Evolutionary conservation across 768 basidiomycete species (phyloP), one percentile per base, ranked within the genome.

Genomic region (Royoungia palumana): DNA sequence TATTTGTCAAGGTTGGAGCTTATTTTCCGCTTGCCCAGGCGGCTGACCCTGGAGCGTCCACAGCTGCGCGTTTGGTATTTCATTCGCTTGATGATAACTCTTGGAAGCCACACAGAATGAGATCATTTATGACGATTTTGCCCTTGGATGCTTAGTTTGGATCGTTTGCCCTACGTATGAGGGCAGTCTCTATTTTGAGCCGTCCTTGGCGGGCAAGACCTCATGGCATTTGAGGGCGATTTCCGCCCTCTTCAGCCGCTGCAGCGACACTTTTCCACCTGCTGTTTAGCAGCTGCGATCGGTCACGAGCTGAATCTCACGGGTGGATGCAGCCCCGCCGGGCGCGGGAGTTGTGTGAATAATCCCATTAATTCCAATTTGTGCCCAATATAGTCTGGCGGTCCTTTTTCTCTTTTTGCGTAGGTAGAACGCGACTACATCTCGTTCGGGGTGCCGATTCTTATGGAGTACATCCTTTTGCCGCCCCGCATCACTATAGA

Each of bases 1-100:
- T 43, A 51, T 54, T 49, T 56, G 54, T 55, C 50, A 56, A 61
- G 57, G 56, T 55, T 48, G 53, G 59, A 50, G 49, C 40, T 48
- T 54, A 7, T 54, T 44, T 49, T 54, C 55, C 57, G 43, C 56
- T 38, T 53, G 34, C 45, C 47, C 46, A 46, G 44, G 43, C 19
- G 24, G 28, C 44, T 55, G 40, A 54, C 52, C 50, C 51, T 52
- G 46, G 37, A 47, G 25, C 27, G n/a, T 40, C 38, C 37, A 32
- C 32, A 53, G 57, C 48, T 45, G 53, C 44, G 38, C 54, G 12
- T 42, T 55, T 55, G 37, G 55, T 56, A 53, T 65, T 57, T 57
- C 46, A 50, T 56, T 49, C 41, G 32, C 14, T 46, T 24, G 39
- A 47, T 44, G 41, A 44, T 17, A 36, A 30, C n/a, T 42, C 47